Evolutionary conservation across 1,284 basidiomycete genomes (phyloP).

Genomic region (Amylostereum areolatum): DNA sequence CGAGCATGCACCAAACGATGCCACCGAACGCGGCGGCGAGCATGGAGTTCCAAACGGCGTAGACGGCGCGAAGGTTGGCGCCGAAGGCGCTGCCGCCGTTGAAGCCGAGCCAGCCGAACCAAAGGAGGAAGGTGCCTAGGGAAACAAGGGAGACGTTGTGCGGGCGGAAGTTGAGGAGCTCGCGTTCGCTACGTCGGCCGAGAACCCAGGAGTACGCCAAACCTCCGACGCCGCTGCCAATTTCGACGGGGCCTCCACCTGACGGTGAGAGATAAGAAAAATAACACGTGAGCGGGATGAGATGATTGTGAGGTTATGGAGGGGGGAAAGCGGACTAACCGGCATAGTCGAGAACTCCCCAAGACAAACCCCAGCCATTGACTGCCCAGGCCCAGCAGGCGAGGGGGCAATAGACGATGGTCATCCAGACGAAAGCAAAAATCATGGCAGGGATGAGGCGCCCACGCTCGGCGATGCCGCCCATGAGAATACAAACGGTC

Average conservation of each 20-base stretch:
- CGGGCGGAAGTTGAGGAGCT: constrained; percentile 85
- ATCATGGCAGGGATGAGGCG: constrained; percentile 85
- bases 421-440: constrained; percentile 84
- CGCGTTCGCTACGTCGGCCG: constrained; percentile 70
- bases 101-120: constrained; percentile 83
- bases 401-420: constrained; percentile 78
- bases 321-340: constrained; percentile 30
- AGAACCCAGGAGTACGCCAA: constrained; percentile 86
- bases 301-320: not conserved
- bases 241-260: constrained; percentile 92
- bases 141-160: constrained; percentile 90
- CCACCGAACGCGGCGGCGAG: constrained; percentile 72
- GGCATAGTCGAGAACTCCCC: constrained; percentile 87
- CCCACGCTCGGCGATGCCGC: constrained; percentile 84
- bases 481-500: constrained; percentile 70
- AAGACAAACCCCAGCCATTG: constrained; percentile 85
- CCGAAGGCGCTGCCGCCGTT: constrained; percentile 81
- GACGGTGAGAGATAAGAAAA: constrained; percentile 14
- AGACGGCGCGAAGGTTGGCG: constrained; percentile 83
- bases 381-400: constrained; percentile 74
- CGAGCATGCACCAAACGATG: constrained; percentile 85
- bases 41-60: constrained; percentile 89
- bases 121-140: constrained; percentile 84
- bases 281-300: not conserved
- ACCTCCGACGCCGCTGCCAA: constrained; percentile 83